A percentile compares a stretch with the other conserved stretches of the same genome.
Conservation (phyloP, 2,329 filamentous ascomycete species). For the Leptoxyphium fumago region DNA sequence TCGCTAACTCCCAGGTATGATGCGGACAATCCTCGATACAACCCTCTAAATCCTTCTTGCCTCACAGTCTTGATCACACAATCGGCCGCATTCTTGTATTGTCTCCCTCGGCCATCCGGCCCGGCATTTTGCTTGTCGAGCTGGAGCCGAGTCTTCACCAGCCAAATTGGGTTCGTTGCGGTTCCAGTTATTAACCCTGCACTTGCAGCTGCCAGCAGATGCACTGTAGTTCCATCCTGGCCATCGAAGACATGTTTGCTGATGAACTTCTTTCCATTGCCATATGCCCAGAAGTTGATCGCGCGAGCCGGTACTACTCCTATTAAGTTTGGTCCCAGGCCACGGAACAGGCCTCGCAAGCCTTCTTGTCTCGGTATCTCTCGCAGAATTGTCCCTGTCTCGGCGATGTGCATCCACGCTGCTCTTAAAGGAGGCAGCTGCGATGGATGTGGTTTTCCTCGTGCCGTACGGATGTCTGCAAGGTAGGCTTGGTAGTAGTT, state of each 20-base stretch:
- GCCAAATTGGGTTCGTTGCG: conserved; percentile 90
- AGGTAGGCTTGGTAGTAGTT: conserved; percentile 87
- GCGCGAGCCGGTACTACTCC: conserved; percentile 79
- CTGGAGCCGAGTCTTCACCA: conserved; percentile 86
- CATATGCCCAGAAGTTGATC: conserved; percentile 91
- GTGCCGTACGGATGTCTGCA: conserved; percentile 48
- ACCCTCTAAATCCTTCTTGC: conserved; percentile 62
- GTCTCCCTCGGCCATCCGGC: conserved; percentile 40
- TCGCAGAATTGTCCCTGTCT: conserved; percentile 74
- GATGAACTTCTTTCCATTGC: conserved; percentile 75
- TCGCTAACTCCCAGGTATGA: conserved; percentile 85
- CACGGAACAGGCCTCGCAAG: conserved; percentile 80
- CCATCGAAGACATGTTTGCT: conserved; percentile 59
- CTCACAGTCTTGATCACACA: conserved; percentile 71
- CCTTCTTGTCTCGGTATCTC: conserved; percentile 72
- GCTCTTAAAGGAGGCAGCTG: conserved; percentile 51
- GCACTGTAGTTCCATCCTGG: conserved; percentile 57
- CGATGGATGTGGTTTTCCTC: conserved; percentile 37
- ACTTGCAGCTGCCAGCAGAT: conserved; percentile 58
- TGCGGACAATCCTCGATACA: conserved; percentile 84
- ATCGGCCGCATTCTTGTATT: conserved; percentile 78
- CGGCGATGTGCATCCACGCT: conserved; percentile 59
- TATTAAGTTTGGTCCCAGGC: conserved; percentile 75
- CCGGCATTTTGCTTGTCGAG: conserved; percentile 71
- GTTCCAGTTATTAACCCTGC: conserved; percentile 80